Conservation (phyloP, 495 filamentous ascomycete species). For the Tuber indicum region DNA sequence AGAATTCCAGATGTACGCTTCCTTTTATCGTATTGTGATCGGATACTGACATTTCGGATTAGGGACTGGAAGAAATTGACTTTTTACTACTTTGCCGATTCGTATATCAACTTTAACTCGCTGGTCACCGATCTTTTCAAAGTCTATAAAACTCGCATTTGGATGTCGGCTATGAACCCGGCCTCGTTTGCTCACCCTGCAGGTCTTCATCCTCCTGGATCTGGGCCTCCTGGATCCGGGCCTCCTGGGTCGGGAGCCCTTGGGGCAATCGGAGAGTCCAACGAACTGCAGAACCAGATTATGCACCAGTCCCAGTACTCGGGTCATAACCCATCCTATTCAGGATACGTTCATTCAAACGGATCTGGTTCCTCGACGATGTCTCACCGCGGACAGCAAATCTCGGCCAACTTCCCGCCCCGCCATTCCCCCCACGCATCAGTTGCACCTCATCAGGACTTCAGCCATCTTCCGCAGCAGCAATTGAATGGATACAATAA, state of each 20-base stretch:
- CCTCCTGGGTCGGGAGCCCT: slow-evolving; percentile 17
- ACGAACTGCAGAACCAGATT: slow-evolving; percentile 30
- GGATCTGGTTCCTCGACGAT: slow-evolving; percentile 31
- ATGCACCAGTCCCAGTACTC: slow-evolving; percentile 36
- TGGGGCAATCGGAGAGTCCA: slow-evolving; percentile 11
- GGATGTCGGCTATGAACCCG: slow-evolving; percentile 99
- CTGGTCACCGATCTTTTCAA: slow-evolving; percentile 97
- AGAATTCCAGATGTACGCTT: slow-evolving; percentile 93
- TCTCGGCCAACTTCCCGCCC: slow-evolving; percentile 27
- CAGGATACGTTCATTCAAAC: slow-evolving; percentile 21
- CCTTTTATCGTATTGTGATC: slow-evolving; percentile 18
- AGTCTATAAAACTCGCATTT: slow-evolving; percentile 97
- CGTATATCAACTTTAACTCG: slow-evolving; percentile 98
- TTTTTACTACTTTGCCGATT: slow-evolving; percentile 96
- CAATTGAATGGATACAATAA: slow-evolving; percentile 36
- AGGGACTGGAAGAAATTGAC: slow-evolving; percentile 99
- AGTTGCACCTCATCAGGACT: slow-evolving; percentile 35
- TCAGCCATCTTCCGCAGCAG: slow-evolving; percentile 38
- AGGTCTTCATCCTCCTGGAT: slow-evolving; percentile 57
- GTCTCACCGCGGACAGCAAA: slow-evolving; percentile 21
- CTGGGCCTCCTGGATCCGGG: slow-evolving; percentile 19
- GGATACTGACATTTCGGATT: slow-evolving; percentile 13
- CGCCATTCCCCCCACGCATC: slow-evolving; percentile 31
- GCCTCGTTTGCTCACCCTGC: slow-evolving; percentile 88
- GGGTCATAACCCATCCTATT: slow-evolving; percentile 25